phyloP scores from a whole-genome alignment of 768 basidiomycete species.

The Dioszegia crocea region DNA sequence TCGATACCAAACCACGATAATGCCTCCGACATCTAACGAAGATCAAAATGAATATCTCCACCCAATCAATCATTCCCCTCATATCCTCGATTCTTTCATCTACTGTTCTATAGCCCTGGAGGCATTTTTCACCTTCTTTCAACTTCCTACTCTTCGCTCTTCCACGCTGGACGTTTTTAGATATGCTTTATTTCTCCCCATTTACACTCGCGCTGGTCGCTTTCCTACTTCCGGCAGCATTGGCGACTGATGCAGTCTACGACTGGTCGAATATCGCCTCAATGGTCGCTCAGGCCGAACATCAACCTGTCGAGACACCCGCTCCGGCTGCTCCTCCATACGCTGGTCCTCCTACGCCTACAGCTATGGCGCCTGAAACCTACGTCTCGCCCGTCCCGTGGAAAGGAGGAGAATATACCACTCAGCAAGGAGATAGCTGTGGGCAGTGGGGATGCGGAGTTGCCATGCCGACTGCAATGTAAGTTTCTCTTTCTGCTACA shows the following conservation, averaged over 20 bases:
- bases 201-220: not conserved
- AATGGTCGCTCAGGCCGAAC: not conserved
- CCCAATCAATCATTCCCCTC: not conserved
- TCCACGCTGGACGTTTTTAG: too few species aligned
- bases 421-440: constrained; percentile 18
- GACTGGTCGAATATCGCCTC: not conserved
- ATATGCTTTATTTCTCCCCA: too few species aligned
- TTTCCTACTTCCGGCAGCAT: not conserved
- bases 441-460: constrained; percentile 29
- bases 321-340: not conserved
- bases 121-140: too few species aligned
- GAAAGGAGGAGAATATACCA: constrained; percentile 8
- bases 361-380: constrained; percentile 1
- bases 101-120: not conserved
- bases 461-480: constrained; percentile 16
- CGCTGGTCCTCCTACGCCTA: not conserved
- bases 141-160: not conserved
- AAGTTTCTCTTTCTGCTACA: not conserved
- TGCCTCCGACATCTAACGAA: too few species aligned
- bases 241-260: not conserved
- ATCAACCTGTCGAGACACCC: not conserved
- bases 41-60: too few species aligned
- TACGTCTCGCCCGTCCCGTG: constrained; percentile 21
- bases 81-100: not conserved
- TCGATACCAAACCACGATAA: too few species aligned